Conservation (phyloP, 1,284 basidiomycete genomes). For the Microbotryum lychnidis-dioicae region DNA sequence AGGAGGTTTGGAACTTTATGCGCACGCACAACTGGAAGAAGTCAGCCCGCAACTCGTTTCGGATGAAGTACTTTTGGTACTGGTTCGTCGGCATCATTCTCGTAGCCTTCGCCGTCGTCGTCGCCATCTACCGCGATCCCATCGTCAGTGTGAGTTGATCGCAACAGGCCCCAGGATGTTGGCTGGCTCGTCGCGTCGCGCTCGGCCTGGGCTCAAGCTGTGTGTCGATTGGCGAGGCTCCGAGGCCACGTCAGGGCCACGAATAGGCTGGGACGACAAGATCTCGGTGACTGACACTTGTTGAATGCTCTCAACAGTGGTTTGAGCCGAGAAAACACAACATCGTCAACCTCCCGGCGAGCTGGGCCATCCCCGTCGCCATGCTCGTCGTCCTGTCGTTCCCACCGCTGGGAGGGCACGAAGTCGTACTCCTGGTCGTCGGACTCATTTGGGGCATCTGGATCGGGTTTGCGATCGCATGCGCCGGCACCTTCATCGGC, state of each 20-base stretch:
- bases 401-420: conserved; percentile 42
- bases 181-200: no score
- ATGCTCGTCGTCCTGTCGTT: conserved; percentile 42
- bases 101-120: conserved; percentile 5
- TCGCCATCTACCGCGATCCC: conserved; percentile 20
- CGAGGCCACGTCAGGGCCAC: neutral
- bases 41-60: conserved; percentile 6
- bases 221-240: neutral
- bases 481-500: conserved; percentile 38
- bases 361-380: conserved; percentile 38
- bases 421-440: conserved; percentile 38
- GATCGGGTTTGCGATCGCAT: conserved; percentile 39
- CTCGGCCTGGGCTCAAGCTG: neutral
- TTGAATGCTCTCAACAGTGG: neutral
- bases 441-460: conserved; percentile 43
- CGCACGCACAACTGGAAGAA: conserved; percentile 22
- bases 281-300: neutral
- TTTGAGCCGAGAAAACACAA: conserved; percentile 23
- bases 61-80: conserved; percentile 24
- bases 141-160: conserved; percentile 6
- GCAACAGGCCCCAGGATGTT: no score
- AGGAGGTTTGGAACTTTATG: conserved; percentile 14
- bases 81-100: conserved; percentile 17
- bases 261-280: neutral
- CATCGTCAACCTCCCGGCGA: conserved; percentile 26